phyloP scores from a whole-genome alignment of 345 rosid species.

The Syzygium aqueum region DNA sequence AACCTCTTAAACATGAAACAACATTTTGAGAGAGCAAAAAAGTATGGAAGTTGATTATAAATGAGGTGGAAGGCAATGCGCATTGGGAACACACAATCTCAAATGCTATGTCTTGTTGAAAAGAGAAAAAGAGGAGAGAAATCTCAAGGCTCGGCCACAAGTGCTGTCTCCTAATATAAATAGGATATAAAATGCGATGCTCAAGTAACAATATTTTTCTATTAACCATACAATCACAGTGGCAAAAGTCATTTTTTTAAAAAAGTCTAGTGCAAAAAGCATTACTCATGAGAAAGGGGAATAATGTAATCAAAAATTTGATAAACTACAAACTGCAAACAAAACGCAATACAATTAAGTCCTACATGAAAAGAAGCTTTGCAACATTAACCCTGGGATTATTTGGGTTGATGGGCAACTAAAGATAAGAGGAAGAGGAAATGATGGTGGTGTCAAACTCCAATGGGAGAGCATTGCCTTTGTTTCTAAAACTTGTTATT shows the following conservation, averaged over 20 bases:
- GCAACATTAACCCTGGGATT: background rate
- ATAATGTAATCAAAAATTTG: background rate
- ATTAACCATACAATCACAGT: background rate
- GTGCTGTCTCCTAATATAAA: background rate
- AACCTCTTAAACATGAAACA: background rate
- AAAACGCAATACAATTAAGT: background rate
- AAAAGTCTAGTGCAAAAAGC: background rate
- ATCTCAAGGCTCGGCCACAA: background rate
- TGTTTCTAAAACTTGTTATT: background rate
- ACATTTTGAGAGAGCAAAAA: background rate
- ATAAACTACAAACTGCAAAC: background rate
- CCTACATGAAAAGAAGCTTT: background rate
- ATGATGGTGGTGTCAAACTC: background rate
- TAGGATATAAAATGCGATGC: background rate
- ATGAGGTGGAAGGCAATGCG: background rate
- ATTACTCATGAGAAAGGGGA: background rate
- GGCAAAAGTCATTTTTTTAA: background rate
- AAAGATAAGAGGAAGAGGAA: background rate
- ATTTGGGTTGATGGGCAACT: background rate
- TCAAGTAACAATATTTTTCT: background rate
- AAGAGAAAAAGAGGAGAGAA: background rate
- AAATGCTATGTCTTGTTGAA: background rate
- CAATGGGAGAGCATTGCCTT: background rate
- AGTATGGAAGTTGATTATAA: background rate
- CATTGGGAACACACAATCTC: background rate